Evolutionary conservation across 345 rosid genomes (phyloP).

Genomic region (Erodium maritimum): DNA sequence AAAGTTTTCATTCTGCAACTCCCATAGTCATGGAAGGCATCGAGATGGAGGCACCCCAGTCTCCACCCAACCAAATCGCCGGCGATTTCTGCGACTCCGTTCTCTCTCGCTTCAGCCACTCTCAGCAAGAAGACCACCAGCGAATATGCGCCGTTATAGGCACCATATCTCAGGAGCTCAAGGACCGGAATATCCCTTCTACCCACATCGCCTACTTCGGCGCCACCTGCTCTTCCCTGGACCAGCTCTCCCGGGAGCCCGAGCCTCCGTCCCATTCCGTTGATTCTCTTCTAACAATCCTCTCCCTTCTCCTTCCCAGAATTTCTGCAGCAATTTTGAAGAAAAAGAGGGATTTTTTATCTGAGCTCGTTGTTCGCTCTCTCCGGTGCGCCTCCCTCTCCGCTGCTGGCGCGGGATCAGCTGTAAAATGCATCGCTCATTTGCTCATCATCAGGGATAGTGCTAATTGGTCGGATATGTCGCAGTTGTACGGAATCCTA

Average conservation of each 20-base stretch:
- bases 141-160: conserved; percentile 58
- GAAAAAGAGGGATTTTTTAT: conserved; percentile 42
- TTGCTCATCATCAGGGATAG: conserved; percentile 37
- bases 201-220: conserved; percentile 66
- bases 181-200: conserved; percentile 46
- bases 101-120: conserved; percentile 36
- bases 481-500: conserved; percentile 31
- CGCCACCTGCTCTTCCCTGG: conserved; percentile 48
- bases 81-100: conserved; percentile 49
- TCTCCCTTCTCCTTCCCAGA: conserved; percentile 49
- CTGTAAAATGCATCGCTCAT: conserved; percentile 52
- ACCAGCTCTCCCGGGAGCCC: conserved; percentile 32
- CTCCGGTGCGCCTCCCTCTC: conserved; percentile 31
- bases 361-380: conserved; percentile 29
- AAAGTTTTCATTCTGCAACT: too few species aligned
- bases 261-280: conserved; percentile 31
- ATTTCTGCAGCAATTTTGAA: conserved; percentile 32
- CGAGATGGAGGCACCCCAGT: conserved; percentile 16
- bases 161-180: conserved; percentile 61
- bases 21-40: conserved; percentile 19
- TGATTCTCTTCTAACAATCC: conserved; percentile 43
- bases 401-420: conserved; percentile 32
- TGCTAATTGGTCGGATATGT: conserved; percentile 34
- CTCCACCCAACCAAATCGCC: conserved; percentile 4
- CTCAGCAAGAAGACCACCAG: conserved; percentile 45